phyloP scores from a whole-genome alignment of 2,329 filamentous ascomycete genomes.

The Calonectria pseudoturangicola region DNA sequence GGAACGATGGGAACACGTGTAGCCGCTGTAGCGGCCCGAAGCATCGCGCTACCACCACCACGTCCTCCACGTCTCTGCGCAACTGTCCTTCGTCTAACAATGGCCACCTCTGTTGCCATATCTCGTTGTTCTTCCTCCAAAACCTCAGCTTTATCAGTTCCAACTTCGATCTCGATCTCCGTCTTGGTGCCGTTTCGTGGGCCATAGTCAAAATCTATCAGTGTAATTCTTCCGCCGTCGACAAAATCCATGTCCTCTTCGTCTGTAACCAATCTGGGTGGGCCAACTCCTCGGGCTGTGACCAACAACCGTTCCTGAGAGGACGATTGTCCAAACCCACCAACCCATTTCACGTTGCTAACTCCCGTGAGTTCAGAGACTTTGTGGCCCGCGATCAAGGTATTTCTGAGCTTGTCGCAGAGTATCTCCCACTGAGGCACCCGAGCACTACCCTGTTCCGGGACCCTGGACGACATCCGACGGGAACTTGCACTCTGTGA shows the following conservation, averaged over 20 bases:
- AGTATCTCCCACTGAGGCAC: constrained; percentile 82
- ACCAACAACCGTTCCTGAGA: constrained; percentile 78
- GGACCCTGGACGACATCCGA: constrained; percentile 57
- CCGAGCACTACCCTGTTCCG: constrained; percentile 58
- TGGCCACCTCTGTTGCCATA: constrained; percentile 85
- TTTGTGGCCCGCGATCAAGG: constrained; percentile 80
- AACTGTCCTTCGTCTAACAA: constrained; percentile 84
- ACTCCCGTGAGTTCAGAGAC: constrained; percentile 80
- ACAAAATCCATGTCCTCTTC: constrained; percentile 84
- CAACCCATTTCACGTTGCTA: constrained; percentile 83
- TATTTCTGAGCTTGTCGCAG: constrained; percentile 81
- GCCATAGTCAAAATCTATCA: constrained; percentile 84
- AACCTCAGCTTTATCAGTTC: constrained; percentile 80
- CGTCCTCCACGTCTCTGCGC: constrained; percentile 74
- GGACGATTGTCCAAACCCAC: constrained; percentile 68
- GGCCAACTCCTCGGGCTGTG: constrained; percentile 81
- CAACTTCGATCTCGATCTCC: constrained; percentile 83
- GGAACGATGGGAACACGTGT: constrained; percentile 50
- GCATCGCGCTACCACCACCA: constrained; percentile 62
- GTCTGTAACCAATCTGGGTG: constrained; percentile 74
- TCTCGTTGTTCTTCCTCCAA: constrained; percentile 84
- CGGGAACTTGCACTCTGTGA: constrained; percentile 55
- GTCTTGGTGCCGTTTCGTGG: constrained; percentile 71
- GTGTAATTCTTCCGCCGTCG: constrained; percentile 83
- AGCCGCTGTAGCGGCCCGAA: constrained; percentile 69